These are phyloP conservation scores for Vigna reflexopilosa DNA, from an alignment of 306 rosid species.

Conservation along the genomic window DNA sequence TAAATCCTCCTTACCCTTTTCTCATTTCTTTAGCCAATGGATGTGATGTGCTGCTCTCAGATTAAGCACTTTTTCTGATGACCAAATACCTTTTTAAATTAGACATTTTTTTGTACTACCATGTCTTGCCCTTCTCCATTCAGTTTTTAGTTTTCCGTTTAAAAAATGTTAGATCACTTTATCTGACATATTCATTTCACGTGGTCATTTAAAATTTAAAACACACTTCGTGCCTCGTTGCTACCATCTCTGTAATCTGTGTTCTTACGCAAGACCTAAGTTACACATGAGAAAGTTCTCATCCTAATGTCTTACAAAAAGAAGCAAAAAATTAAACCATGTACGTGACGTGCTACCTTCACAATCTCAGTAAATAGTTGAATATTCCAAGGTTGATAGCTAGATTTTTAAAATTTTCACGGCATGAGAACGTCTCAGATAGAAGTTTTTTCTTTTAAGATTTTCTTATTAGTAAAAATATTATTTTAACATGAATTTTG, in stretches of 20 bases:
- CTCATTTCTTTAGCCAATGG: constrained; percentile 24
- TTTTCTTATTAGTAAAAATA: no score
- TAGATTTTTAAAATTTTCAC: no score
- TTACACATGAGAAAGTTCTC: constrained; percentile 37
- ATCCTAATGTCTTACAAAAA: constrained; percentile 41
- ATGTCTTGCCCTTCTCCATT: neutral
- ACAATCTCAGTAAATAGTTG: no score
- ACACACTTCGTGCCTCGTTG: neutral
- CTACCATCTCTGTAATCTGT: neutral
- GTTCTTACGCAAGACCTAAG: constrained; percentile 15
- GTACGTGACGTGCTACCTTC: neutral
- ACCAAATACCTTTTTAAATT: neutral
- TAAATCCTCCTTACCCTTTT: constrained; percentile 3
- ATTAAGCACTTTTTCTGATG: constrained; percentile 14
- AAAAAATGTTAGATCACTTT: constrained; percentile 11
- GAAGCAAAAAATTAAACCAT: constrained; percentile 40
- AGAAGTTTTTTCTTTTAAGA: no score
- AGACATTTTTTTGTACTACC: constrained; percentile 14
- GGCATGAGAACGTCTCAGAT: no score
- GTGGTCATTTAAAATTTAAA: constrained; percentile 40
- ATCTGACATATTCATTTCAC: constrained; percentile 14
- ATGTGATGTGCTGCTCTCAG: neutral
- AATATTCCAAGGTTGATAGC: no score
- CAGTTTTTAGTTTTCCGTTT: neutral
- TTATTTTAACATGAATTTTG: no score